These are phyloP conservation scores for Salix exigua DNA, from an alignment of 345 rosid species.

Conservation along the genomic window DNA sequence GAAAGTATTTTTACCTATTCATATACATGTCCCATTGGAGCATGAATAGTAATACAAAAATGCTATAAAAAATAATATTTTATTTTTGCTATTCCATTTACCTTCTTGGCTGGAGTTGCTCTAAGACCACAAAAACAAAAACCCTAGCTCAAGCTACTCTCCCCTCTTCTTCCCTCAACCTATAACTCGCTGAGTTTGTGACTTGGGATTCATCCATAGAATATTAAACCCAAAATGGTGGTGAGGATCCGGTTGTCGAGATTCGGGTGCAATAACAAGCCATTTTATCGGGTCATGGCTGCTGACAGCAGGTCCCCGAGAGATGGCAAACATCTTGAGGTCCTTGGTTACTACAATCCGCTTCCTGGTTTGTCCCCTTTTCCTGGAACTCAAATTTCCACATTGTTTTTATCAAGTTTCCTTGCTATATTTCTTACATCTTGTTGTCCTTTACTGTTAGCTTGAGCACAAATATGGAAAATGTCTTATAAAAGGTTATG, in stretches of 20 bases:
- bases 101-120: too few relatives aligned
- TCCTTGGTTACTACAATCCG: slow-evolving; percentile 73
- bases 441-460: too few relatives aligned
- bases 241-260: slow-evolving; percentile 73
- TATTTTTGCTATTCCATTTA: too few relatives aligned
- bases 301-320: slow-evolving; percentile 79
- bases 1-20: too few relatives aligned
- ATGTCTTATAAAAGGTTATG: not conserved
- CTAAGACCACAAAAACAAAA: not conserved
- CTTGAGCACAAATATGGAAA: not conserved
- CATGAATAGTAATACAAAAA: too few relatives aligned
- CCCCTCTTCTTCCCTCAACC: not conserved
- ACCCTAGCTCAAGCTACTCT: not conserved
- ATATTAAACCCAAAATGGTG: slow-evolving; percentile 35
- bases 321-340: slow-evolving; percentile 86
- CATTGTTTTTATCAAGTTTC: not conserved
- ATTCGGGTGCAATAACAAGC: slow-evolving; percentile 68
- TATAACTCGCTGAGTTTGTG: not conserved
- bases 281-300: slow-evolving; percentile 72
- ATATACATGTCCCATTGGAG: too few relatives aligned
- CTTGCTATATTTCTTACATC: too few relatives aligned
- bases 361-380: slow-evolving; percentile 48
- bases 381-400: not conserved
- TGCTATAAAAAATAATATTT: too few relatives aligned
- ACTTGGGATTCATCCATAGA: not conserved